Conservation (phyloP, 495 filamentous ascomycete genomes). For the Geoglossum glabrum region DNA sequence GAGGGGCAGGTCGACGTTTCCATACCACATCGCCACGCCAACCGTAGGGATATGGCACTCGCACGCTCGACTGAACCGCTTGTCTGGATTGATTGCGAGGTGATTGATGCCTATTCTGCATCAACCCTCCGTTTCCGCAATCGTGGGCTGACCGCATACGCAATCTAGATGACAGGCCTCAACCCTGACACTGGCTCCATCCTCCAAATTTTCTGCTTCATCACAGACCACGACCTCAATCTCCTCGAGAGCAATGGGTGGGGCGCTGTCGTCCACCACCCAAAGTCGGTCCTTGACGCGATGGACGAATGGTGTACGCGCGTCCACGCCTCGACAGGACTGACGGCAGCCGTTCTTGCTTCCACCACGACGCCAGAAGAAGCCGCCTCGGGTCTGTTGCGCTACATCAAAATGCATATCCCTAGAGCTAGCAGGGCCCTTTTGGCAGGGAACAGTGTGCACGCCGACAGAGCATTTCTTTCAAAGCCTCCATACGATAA, state of each 20-base stretch:
- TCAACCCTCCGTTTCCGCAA: neutral
- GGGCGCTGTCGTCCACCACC: slow-evolving; percentile 60
- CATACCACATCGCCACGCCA: too few relatives aligned
- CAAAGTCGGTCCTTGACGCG: slow-evolving; percentile 42
- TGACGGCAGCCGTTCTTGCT: slow-evolving; percentile 53
- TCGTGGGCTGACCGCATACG: neutral
- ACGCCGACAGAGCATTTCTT: slow-evolving; percentile 74
- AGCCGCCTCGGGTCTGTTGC: slow-evolving; percentile 52
- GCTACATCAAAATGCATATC: slow-evolving; percentile 54
- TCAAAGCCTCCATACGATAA: slow-evolving; percentile 46
- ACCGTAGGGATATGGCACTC: slow-evolving; percentile 18
- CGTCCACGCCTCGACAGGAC: slow-evolving; percentile 46
- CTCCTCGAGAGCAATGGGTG: slow-evolving; percentile 59
- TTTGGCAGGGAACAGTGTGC: slow-evolving; percentile 81
- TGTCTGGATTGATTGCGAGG: slow-evolving; percentile 85
- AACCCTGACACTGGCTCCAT: slow-evolving; percentile 60
- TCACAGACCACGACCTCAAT: slow-evolving; percentile 62
- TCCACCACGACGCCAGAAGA: slow-evolving; percentile 51
- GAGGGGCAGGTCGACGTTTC: neutral
- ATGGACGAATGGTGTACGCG: slow-evolving; percentile 51
- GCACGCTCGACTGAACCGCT: slow-evolving; percentile 37
- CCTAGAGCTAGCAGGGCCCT: slow-evolving; percentile 42
- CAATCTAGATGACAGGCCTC: slow-evolving; percentile 75
- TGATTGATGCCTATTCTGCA: slow-evolving; percentile 15
- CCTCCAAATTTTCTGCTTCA: slow-evolving; percentile 81